Evolutionary conservation across 148 eudicot genomes (phyloP).

Genomic region (Persicaria tinctoria): DNA sequence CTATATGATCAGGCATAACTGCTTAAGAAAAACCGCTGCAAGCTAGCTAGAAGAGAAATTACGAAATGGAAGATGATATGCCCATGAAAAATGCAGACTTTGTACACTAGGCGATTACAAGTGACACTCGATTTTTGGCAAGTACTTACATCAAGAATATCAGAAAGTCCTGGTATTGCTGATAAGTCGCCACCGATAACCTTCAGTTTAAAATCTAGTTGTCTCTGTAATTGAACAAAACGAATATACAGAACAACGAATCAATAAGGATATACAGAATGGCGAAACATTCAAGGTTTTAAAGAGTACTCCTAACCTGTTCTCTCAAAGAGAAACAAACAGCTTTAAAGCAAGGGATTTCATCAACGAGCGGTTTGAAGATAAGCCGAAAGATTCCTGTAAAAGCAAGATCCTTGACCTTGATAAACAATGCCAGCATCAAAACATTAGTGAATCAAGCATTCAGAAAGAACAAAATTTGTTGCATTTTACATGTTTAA

Average conservation of each 20-base stretch:
- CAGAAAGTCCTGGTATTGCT: slow-evolving; percentile 76
- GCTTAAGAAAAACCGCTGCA: background rate
- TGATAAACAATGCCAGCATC: slow-evolving; percentile 15
- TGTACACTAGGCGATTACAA: background rate
- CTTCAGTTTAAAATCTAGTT: slow-evolving; percentile 72
- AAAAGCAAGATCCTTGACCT: slow-evolving; percentile 77
- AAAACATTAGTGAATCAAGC: slow-evolving; percentile 6
- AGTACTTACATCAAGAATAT: slow-evolving; percentile 64
- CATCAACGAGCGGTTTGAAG: slow-evolving; percentile 73
- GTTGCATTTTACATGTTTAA: background rate
- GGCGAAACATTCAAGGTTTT: background rate
- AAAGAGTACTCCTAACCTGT: slow-evolving; percentile 35
- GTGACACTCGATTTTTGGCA: background rate
- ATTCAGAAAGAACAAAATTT: background rate
- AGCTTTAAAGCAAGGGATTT: slow-evolving; percentile 83
- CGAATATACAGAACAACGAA: background rate
- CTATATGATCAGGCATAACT: background rate
- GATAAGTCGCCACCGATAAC: slow-evolving; percentile 79
- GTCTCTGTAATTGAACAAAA: slow-evolving; percentile 38
- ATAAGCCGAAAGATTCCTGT: slow-evolving; percentile 82
- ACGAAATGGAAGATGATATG: background rate
- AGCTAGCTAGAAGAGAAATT: background rate
- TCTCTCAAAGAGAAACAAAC: slow-evolving; percentile 62
- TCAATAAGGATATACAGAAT: background rate
- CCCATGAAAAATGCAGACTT: background rate